phyloP scores from a whole-genome alignment of 495 filamentous ascomycete species.

The Melanomma pulvis-pyrius region DNA sequence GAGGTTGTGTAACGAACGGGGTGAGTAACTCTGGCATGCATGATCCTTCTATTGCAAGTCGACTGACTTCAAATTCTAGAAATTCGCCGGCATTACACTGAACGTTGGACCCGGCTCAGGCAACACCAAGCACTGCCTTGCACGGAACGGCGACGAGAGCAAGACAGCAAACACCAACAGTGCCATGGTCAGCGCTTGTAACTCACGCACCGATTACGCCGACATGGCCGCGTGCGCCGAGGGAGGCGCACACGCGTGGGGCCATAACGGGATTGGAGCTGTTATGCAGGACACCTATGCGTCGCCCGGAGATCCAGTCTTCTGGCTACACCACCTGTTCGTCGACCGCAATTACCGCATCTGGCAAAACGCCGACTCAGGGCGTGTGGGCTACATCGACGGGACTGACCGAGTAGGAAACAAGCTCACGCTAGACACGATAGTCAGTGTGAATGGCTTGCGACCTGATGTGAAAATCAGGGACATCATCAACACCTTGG shows the following conservation, averaged over 20 bases:
- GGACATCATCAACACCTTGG: constrained; percentile 28
- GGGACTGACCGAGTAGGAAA: constrained; percentile 20
- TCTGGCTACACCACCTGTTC: constrained; percentile 70
- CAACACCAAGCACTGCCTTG: constrained; percentile 27
- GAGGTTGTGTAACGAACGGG: constrained; percentile 27
- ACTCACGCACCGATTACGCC: constrained; percentile 16
- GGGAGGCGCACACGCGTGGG: constrained; percentile 63
- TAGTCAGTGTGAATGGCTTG: constrained; percentile 12
- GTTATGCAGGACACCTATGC: constrained; percentile 60
- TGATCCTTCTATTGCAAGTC: not conserved
- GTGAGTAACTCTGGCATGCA: constrained; percentile 10
- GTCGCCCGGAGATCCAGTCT: constrained; percentile 66
- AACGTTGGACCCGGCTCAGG: constrained; percentile 27
- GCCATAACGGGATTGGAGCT: constrained; percentile 65
- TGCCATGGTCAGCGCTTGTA: constrained; percentile 20
- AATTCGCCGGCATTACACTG: constrained; percentile 21
- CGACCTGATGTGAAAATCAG: constrained; percentile 18
- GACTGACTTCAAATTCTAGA: constrained; percentile 9
- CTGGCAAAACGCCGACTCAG: constrained; percentile 58
- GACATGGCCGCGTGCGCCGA: constrained; percentile 33
- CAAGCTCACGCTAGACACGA: constrained; percentile 15
- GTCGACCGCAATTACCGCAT: constrained; percentile 72
- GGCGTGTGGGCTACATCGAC: constrained; percentile 3
- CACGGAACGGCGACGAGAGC: constrained; percentile 22
- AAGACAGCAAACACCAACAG: constrained; percentile 20